These are phyloP conservation scores for Triticum turgidum DNA, from an alignment of 176 grass and related monocot genomes.

Conservation along the genomic window DNA sequence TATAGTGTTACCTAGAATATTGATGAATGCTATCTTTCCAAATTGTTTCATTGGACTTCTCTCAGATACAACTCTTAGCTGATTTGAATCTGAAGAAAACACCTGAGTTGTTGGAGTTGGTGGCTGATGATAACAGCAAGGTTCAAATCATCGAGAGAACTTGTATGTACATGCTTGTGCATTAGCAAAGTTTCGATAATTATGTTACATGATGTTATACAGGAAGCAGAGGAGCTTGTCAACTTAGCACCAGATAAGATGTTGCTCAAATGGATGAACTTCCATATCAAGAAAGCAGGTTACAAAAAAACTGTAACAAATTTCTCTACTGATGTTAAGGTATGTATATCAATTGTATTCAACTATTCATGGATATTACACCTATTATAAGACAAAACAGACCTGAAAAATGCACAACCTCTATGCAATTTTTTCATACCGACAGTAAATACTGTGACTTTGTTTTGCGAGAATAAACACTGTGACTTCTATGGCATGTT, in stretches of 20 bases:
- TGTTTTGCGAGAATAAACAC: neutral
- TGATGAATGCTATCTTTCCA: constrained; percentile 7
- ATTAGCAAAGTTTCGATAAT: neutral
- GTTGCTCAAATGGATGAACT: constrained; percentile 99
- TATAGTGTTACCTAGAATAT: neutral
- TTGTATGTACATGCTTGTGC: neutral
- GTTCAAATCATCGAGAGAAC: constrained; percentile 21
- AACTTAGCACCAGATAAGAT: constrained; percentile 88
- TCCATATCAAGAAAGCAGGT: constrained; percentile 96
- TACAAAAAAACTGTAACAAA: constrained; percentile 95
- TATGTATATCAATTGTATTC: constrained; percentile 19
- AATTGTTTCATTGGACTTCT: constrained; percentile 25
- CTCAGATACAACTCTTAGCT: constrained; percentile 95
- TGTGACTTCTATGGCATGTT: neutral
- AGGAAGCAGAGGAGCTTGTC: constrained; percentile 86
- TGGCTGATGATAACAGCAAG: constrained; percentile 66
- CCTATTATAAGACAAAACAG: neutral
- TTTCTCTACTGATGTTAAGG: constrained; percentile 99
- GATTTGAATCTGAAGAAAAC: constrained; percentile 96
- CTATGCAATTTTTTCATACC: neutral
- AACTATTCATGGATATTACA: neutral
- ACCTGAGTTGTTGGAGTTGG: constrained; percentile 77
- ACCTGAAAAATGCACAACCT: neutral
- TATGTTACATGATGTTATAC: constrained; percentile 40
- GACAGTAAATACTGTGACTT: neutral